Conservation (phyloP, 1,139 yeast genomes). For the Wickerhamomyces sp. region DNA sequence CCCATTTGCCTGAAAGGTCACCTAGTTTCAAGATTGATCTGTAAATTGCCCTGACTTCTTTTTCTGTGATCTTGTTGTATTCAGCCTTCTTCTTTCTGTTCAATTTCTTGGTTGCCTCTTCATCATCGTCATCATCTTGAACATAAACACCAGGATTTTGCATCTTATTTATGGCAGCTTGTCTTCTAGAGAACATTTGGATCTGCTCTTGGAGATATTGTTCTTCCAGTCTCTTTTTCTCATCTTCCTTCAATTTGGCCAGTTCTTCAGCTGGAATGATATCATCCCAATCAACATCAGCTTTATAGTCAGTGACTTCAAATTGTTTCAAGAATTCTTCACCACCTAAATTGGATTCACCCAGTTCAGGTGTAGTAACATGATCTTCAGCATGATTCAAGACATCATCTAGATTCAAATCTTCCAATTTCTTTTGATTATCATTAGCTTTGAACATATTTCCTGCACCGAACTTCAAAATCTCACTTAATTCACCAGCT, state of each 20-base stretch:
- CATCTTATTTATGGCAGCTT: conserved; percentile 62
- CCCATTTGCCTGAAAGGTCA: conserved; percentile 77
- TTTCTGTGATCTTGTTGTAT: conserved; percentile 62
- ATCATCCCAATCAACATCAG: conserved; percentile 99
- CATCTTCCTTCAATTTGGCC: conserved; percentile 84
- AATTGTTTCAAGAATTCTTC: conserved; percentile 96
- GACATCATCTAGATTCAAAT: conserved; percentile 92
- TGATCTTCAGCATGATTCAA: conserved; percentile 97
- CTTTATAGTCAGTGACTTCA: conserved; percentile 97
- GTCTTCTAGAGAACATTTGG: conserved; percentile 78
- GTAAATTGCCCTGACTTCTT: conserved; percentile 84
- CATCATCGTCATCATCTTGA: conserved; percentile 40
- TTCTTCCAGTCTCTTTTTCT: conserved; percentile 80
- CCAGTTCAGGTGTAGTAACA: conserved; percentile 91
- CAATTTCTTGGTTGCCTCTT: conserved; percentile 25
- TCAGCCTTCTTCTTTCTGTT: conserved; percentile 28
- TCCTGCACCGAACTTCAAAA: conserved; percentile 96
- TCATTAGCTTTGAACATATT: conserved; percentile 93
- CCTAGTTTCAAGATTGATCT: conserved; percentile 81
- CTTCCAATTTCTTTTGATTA: conserved; percentile 92
- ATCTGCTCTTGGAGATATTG: conserved; percentile 84
- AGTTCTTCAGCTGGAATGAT: conserved; percentile 96
- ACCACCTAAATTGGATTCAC: conserved; percentile 95
- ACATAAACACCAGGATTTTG: conserved; percentile 35
- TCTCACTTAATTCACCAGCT: conserved; percentile 82